phyloP scores from a whole-genome alignment of 1,139 yeast genomes.

The Kurtzmaniella quercitrusa region DNA sequence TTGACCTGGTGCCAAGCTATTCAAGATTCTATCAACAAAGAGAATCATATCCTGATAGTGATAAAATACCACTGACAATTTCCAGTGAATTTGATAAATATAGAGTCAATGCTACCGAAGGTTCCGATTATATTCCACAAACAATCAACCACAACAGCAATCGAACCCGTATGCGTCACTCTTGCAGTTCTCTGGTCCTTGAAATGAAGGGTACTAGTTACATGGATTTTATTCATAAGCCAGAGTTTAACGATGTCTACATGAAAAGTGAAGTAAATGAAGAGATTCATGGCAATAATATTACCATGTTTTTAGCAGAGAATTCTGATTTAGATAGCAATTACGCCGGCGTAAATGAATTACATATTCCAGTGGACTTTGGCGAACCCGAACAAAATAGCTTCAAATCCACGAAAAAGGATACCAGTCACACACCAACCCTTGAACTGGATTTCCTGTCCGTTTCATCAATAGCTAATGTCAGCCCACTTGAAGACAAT shows the following conservation, averaged over 20 bases:
- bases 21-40: not conserved
- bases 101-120: not conserved
- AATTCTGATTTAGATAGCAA: not conserved
- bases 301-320: not conserved
- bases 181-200: not conserved
- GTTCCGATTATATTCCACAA: not conserved
- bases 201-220: not conserved
- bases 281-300: not conserved
- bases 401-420: not conserved
- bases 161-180: not conserved
- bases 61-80: not conserved
- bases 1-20: not conserved
- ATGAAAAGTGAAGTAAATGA: not conserved
- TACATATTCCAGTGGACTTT: not conserved
- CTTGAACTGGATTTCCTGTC: slow-evolving; percentile 1
- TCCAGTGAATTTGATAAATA: not conserved
- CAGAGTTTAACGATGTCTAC: not conserved
- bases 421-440: not conserved
- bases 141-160: not conserved
- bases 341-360: not conserved
- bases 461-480: not conserved
- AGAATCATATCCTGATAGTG: not conserved
- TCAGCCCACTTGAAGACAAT: not conserved
- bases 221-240: not conserved
- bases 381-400: not conserved